A percentile compares a stretch with the other conserved stretches of the same genome.
Conservation (phyloP, 2,329 filamentous ascomycete species). For the Colletotrichum sp. region DNA sequence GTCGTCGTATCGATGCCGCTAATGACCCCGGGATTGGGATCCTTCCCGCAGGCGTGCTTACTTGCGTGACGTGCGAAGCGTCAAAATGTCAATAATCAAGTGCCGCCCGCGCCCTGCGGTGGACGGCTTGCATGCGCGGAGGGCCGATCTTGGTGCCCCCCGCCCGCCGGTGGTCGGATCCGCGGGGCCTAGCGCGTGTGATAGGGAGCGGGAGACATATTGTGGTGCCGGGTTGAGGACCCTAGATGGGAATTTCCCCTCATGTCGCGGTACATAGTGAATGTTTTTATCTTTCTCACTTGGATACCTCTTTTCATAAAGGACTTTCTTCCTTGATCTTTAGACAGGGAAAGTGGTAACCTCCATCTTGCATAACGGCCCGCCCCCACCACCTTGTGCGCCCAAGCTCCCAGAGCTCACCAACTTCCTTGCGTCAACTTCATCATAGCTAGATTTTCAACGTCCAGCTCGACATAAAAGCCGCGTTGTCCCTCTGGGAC, state of each 20-base stretch:
- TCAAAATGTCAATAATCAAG: neutral
- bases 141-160: neutral
- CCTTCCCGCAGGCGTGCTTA: neutral
- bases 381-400: neutral
- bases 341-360: neutral
- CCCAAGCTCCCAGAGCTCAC: neutral
- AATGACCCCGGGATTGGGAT: neutral
- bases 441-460: neutral
- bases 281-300: neutral
- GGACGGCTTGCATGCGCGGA: neutral
- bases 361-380: neutral
- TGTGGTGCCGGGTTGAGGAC: neutral
- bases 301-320: fast-evolving
- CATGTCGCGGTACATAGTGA: neutral
- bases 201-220: neutral
- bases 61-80: neutral
- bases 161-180: neutral
- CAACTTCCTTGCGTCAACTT: neutral
- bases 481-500: neutral
- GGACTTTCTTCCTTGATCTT: neutral
- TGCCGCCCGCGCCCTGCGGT: slow-evolving; percentile 8
- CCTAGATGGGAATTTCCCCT: neutral
- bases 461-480: neutral
- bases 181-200: neutral
- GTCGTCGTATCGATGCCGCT: neutral